Conservation (phyloP, 2,329 filamentous ascomycete genomes). For the Sporothrix curviconia region DNA sequence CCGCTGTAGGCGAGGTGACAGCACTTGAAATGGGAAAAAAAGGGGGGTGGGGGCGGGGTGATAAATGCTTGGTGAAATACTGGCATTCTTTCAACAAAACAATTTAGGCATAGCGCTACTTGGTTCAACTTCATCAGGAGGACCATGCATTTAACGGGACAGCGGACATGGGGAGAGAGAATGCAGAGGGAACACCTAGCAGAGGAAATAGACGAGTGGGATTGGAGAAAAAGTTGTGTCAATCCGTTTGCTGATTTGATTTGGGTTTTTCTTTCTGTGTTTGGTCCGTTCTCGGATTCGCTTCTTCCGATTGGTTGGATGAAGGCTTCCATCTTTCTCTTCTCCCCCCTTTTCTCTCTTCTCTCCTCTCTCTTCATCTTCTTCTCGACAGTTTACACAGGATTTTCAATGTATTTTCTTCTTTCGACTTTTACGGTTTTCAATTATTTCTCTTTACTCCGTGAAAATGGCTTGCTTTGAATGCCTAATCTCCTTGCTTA, state of each 20-base stretch:
- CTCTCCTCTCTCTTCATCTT: background rate
- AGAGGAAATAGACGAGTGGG: too few relatives aligned
- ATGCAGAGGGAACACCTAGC: too few relatives aligned
- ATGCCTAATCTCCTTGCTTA: too few relatives aligned
- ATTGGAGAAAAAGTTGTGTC: too few relatives aligned
- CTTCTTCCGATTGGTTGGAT: background rate
- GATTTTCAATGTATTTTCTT: too few relatives aligned
- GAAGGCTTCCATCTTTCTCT: background rate
- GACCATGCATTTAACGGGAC: too few relatives aligned
- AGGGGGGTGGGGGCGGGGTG: background rate
- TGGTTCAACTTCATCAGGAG: too few relatives aligned
- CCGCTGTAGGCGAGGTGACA: constrained; percentile 17
- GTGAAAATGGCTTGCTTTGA: background rate
- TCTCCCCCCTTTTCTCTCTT: background rate
- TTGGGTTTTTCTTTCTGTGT: background rate
- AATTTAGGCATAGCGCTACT: too few relatives aligned
- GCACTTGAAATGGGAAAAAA: background rate
- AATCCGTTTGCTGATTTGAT: background rate
- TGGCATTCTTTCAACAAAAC: too few relatives aligned
- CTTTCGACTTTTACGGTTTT: too few relatives aligned
- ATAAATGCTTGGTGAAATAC: background rate
- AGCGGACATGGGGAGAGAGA: background rate
- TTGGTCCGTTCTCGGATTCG: too few relatives aligned
- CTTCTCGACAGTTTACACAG: too few relatives aligned
- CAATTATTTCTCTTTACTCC: background rate